Base-by-base conservation (phyloP, 2,329 filamentous ascomycete species). In the Pezicula radicicola region DNA sequence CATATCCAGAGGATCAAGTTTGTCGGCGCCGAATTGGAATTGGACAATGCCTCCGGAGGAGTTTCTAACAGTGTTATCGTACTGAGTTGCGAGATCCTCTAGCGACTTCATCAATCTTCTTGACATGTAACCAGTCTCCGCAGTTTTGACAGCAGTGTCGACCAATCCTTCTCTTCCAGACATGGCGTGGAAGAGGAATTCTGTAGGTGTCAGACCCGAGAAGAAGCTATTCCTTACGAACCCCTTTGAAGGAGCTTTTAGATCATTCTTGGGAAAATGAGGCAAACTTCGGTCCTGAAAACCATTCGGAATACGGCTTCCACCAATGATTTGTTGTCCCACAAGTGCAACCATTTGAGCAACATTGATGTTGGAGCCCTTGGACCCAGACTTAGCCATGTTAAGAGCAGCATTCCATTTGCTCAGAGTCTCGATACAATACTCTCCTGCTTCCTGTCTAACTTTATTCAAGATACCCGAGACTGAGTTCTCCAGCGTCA, bases 171-270 rank as follows among this genome's bases (percentile, higher is more conserved):
- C 94, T 84, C 94, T 89, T 63, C 94, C 94, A 63, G 91, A 96
- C 74, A 97, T 97, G 60, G 94, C 94, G 81, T 99, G 94, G 73
- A 99, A 97, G 52, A 97, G 81, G 70, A 99, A 97, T 64, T 99
- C 94, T 0, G 89, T 91, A 2, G 94, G 93, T 1, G 87, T 80
- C 1, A 99, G 76, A 1, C 94, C 94, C 0, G 89, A 89, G 70
- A 96, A 99, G 79, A 99, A 99, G 73, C 91, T 97, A 74, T 97
- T 97, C 55, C 86, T 84, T 46, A 99, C 93, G 74, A 99, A 99
- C 58, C 94, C 94, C 69, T 97, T 99, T 0, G 92, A 91, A 0
- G 91, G 87, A n/a, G 94, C 91, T 62, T 96, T 88, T 44, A 90
- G 87, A 49, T 91, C 86, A 61, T 94, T 91, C 70, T 97, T 97